phyloP scores from a whole-genome alignment of 257 asterid genomes.

The Solanum appendiculatum region DNA sequence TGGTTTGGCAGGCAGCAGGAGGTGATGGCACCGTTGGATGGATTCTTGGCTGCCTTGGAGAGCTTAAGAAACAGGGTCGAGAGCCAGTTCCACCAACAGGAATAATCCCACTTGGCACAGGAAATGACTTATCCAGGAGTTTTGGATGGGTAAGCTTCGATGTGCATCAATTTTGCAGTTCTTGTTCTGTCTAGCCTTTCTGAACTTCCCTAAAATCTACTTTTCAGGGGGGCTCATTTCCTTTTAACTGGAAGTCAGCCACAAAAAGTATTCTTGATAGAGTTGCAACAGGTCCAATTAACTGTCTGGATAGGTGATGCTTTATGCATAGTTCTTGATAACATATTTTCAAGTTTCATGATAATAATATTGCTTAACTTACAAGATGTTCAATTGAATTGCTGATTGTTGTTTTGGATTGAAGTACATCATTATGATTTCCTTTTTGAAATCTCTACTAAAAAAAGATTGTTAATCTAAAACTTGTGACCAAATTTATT shows the following conservation, averaged over 20 bases:
- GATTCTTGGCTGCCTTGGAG: slow-evolving; percentile 95
- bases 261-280: slow-evolving; percentile 73
- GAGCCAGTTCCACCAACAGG: slow-evolving; percentile 81
- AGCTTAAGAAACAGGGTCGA: slow-evolving; percentile 51
- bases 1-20: slow-evolving; percentile 83
- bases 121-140: slow-evolving; percentile 93
- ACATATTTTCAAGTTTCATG: not conserved
- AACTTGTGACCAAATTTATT: not conserved
- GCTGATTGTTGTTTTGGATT: not conserved
- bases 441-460: not conserved
- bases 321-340: slow-evolving; percentile 1
- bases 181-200: not conserved
- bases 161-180: slow-evolving; percentile 4
- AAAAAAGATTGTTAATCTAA: not conserved
- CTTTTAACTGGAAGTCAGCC: slow-evolving; percentile 89
- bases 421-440: not conserved
- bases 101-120: slow-evolving; percentile 93
- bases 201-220: not conserved
- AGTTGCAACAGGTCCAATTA: slow-evolving; percentile 41
- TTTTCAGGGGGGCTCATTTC: slow-evolving; percentile 93
- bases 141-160: slow-evolving; percentile 75
- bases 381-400: not conserved
- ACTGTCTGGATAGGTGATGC: slow-evolving; percentile 64
- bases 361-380: not conserved
- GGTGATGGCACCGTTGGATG: slow-evolving; percentile 99